Conservation (phyloP, 768 basidiomycete species). For the Arthromyces matolae region DNA sequence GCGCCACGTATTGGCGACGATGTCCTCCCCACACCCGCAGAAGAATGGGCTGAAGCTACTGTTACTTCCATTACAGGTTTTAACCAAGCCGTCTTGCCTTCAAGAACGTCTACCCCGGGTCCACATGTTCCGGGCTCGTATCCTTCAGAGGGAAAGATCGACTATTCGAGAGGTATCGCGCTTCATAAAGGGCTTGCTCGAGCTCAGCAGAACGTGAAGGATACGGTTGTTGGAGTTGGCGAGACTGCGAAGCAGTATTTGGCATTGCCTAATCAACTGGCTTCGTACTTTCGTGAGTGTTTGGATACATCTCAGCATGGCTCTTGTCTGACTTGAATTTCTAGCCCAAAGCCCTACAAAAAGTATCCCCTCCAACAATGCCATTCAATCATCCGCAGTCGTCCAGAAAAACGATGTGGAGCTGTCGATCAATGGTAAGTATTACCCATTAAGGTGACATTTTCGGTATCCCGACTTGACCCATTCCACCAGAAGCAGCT, state of each 20-base stretch:
- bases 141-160: conserved; percentile 4
- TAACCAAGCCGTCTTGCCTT: background rate
- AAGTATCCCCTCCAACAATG: no score
- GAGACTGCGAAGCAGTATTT: conserved; percentile 20
- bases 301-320: no score
- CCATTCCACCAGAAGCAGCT: no score
- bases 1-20: conserved; percentile 8
- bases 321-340: no score
- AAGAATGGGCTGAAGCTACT: conserved; percentile 15
- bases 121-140: conserved; percentile 17
- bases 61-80: conserved; percentile 6
- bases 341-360: no score
- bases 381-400: no score
- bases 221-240: conserved; percentile 16
- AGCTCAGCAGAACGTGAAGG: conserved; percentile 18
- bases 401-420: no score
- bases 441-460: no score
- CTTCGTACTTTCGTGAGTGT: conserved; percentile 17
- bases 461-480: no score
- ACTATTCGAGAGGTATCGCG: background rate
- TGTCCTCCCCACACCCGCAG: conserved; percentile 12
- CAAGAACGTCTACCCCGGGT: conserved; percentile 10
- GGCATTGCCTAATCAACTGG: conserved; percentile 3
- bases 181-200: conserved; percentile 21
- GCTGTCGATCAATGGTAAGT: no score